phyloP scores from a whole-genome alignment of 345 rosid species.

The Melaleuca alternifolia region DNA sequence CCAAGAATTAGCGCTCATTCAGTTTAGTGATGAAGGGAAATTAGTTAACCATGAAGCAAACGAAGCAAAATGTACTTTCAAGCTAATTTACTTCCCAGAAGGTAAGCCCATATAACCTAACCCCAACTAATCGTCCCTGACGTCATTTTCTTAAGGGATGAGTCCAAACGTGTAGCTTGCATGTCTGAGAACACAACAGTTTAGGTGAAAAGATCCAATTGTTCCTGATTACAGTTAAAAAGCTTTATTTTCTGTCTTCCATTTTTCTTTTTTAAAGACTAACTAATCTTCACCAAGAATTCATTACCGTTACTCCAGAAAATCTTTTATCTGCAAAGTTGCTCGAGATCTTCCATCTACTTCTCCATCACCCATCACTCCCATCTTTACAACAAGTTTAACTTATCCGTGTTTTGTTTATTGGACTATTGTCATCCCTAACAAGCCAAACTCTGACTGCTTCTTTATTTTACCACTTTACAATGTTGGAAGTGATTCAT shows the following conservation, averaged over 20 bases:
- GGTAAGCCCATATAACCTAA: background rate
- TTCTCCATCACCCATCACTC: too few species aligned
- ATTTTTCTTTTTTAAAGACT: too few species aligned
- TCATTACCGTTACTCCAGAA: background rate
- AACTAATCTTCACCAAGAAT: too few species aligned
- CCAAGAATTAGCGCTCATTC: background rate
- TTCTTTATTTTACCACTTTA: too few species aligned
- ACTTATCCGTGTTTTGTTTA: too few species aligned
- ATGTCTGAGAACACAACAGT: accelerated
- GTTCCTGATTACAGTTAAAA: background rate
- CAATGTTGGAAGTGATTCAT: too few species aligned
- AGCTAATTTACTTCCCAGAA: background rate
- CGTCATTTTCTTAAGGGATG: background rate
- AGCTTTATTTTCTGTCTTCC: background rate
- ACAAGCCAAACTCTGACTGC: too few species aligned
- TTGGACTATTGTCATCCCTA: too few species aligned
- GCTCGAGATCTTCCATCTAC: background rate
- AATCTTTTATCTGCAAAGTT: accelerated
- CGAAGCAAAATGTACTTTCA: background rate
- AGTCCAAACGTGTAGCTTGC: background rate
- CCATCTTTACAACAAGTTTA: too few species aligned
- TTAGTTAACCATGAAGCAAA: background rate
- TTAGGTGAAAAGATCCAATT: background rate
- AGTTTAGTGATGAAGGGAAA: accelerated
- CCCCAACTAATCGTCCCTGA: background rate